Base-by-base conservation (phyloP, 257 asterid species). In the Echites panduratus region DNA sequence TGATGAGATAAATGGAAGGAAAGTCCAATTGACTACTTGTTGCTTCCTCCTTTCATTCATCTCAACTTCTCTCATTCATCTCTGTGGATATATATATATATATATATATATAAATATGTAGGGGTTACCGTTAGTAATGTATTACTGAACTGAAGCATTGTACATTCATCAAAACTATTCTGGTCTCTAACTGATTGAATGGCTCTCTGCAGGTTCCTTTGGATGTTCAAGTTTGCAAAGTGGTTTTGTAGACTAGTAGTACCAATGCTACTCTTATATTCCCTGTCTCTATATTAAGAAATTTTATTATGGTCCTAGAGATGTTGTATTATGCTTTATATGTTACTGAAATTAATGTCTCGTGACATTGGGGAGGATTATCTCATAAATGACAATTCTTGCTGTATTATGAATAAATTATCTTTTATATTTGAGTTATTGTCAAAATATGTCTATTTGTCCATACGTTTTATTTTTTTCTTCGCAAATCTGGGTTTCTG, bases 141-240 rank as follows among this genome's bases (percentile, higher is more conserved):
- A 24, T 66, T n/a, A 27, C 9, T 65, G 19, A 17, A 8, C 20
- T n/a, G 54, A 40, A 17, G 29, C 24, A 44, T 35, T n/a, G n/a
- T 68, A 68, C 17, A 66, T 69, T 11, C 26, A 16, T 20, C 45
- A n/a, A 19, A 16, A 49, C 5, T 40, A 70, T 20, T 19, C 40
- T 22, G 49, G 61, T 38, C 32, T 38, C 48, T 56, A 47, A 71
- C 38, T 0, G 22, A 0, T n/a, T 22, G 22, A 40, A 13, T 71
- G 26, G 13, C 24, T 71, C 59, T 71, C 75, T 71, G 67, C 75
- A 71, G 75, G 67, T 22, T 20, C 26, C 24, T 13, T 38, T 32
- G 50, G 65, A 50, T 52, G 66, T 24, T 17, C 48, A 71, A 20
- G 67, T 70, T 70, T 11, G 13, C 24, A 13, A 54, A 12, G 38